Evolutionary conservation across 2,329 filamentous ascomycete species (phyloP).

Genomic region (Aspergillus sp.): DNA sequence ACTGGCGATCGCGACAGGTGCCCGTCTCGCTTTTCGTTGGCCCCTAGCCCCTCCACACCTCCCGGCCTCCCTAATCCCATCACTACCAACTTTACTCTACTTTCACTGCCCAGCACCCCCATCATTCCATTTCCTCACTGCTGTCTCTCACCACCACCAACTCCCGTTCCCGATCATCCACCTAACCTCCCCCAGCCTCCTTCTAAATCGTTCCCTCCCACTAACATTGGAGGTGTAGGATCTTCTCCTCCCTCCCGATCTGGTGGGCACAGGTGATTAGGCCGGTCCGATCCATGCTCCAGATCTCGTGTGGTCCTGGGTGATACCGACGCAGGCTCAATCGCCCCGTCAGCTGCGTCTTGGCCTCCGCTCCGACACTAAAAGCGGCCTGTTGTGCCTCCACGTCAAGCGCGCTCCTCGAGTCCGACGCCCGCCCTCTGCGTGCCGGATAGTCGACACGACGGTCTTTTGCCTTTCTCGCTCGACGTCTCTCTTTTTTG

Average conservation of each 20-base stretch:
- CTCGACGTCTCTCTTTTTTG: slow-evolving; percentile 8
- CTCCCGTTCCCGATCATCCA: slow-evolving; percentile 12
- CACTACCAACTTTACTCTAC: neutral
- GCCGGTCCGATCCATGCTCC: slow-evolving; percentile 37
- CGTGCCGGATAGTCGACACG: slow-evolving; percentile 16
- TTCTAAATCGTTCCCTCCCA: slow-evolving; percentile 2
- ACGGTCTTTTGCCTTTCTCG: slow-evolving; percentile 13
- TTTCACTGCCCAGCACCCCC: neutral
- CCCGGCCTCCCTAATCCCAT: slow-evolving; percentile 25
- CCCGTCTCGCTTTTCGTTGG: slow-evolving; percentile 21
- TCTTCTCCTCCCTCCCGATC: slow-evolving; percentile 21
- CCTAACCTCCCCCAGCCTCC: slow-evolving; percentile 15
- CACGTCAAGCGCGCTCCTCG: slow-evolving; percentile 34
- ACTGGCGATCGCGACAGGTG: slow-evolving; percentile 26
- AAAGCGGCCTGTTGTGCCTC: slow-evolving; percentile 35
- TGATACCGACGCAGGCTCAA: slow-evolving; percentile 34
- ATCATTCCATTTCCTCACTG: slow-evolving; percentile 12
- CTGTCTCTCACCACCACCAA: slow-evolving; percentile 9
- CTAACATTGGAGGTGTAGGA: slow-evolving; percentile 19
- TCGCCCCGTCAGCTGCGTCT: slow-evolving; percentile 38
- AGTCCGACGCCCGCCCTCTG: slow-evolving; percentile 24
- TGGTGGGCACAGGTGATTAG: slow-evolving; percentile 29
- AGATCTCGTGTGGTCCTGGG: slow-evolving; percentile 30
- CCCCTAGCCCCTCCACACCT: slow-evolving; percentile 40
- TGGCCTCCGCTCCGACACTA: slow-evolving; percentile 38